Evolutionary conservation across 2,329 filamentous ascomycete species (phyloP), one percentile per base, ranked within the genome.

Genomic region (Pseudogymnoascus sp.): DNA sequence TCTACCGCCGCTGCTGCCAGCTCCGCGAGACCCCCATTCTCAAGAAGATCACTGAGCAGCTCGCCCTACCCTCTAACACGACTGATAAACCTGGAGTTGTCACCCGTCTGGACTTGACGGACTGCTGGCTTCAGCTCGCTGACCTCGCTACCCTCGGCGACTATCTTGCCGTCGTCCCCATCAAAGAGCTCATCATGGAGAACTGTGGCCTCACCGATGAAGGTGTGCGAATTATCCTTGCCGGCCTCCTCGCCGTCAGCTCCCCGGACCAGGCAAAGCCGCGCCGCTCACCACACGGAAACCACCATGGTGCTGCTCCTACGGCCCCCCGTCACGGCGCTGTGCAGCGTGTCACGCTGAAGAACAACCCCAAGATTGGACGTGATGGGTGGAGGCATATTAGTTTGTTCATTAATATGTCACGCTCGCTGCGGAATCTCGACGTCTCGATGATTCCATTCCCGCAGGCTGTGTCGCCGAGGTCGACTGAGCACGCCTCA

Each of bases 1-100:
- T 99, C 69, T 99, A 99, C 74, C 84, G 93, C 66, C 83, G 94
- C 70, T 97, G 94, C 72, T 97, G 94, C 71, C 93, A 97, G 71
- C 78, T 99, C 31, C 84, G 94, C 62, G 94, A 97, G 75, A 95
- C 92, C 0, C 90, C 92, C 0, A 92, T 97, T 60, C 78, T 97
- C 17, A 96, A 95, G 73, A 90, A 90, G 69, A 88, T 99, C 54
- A 93, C 90, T 0, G 90, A 96, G 69, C 92, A 97, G 73, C 86
- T 99, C 4, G 84, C 84, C 37, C 84, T 87, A 37, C 81, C 86
- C 1, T 81, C 83, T n/a, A 88, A 88, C 58, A 84, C 81, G 31
- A 74, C 82, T 1, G 79, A 79, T 61, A 78, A 85, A 44, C 84
- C 86, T 0, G 92, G 92, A n/a, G 82, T 90, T 11, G 88, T 97